A percentile compares a stretch with the other conserved stretches of the same genome.
phyloP scores from a whole-genome alignment of 768 basidiomycete genomes.

The Termitomyces sp. region DNA sequence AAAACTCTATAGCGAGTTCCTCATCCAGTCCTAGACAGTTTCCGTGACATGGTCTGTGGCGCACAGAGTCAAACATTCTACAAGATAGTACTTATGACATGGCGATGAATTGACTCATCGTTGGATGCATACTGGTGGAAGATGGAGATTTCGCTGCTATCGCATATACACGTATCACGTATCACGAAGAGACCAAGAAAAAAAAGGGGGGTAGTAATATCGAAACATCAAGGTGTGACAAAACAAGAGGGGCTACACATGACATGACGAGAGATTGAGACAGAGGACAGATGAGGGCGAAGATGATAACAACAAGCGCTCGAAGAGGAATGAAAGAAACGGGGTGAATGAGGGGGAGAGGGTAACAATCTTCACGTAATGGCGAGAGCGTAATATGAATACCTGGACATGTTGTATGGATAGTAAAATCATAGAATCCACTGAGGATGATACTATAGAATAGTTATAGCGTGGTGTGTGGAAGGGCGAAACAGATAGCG shows the following conservation, averaged over 20 bases:
- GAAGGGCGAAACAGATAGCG: conserved; percentile 12
- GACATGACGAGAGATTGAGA: conserved; percentile 10
- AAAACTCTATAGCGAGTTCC: too few relatives aligned
- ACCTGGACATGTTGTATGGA: conserved; percentile 4
- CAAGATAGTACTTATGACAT: neutral
- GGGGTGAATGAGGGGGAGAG: neutral
- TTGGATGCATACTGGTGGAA: neutral
- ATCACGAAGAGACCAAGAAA: neutral
- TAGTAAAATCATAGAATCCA: conserved; percentile 9
- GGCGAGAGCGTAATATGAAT: conserved; percentile 6
- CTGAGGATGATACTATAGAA: conserved; percentile 7
- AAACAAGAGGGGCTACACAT: conserved; percentile 10
- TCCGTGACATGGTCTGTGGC: neutral
- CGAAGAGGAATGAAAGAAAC: neutral
- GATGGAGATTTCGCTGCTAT: neutral
- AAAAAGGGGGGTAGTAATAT: neutral
- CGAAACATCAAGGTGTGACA: conserved; percentile 10
- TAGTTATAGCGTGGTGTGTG: conserved; percentile 4
- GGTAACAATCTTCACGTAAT: conserved; percentile 1
- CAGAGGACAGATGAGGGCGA: conserved; percentile 10
- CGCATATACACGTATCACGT: neutral
- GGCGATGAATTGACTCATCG: neutral
- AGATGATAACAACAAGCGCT: conserved; percentile 11
- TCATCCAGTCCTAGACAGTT: too few relatives aligned
- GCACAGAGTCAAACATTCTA: neutral